phyloP scores from a whole-genome alignment of 257 asterid species.

The Salvia rosmarinus region DNA sequence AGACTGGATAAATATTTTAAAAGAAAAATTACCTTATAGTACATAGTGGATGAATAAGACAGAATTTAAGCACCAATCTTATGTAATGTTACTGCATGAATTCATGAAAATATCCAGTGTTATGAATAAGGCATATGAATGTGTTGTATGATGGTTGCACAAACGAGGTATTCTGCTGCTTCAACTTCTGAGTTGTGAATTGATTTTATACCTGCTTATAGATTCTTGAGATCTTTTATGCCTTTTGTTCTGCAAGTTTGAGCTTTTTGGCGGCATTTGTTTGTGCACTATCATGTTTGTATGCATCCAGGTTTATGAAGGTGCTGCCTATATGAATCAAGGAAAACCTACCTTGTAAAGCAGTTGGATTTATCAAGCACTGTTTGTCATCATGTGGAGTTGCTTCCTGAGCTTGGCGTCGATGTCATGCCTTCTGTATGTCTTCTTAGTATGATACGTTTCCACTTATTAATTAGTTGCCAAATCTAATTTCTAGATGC shows the following conservation, averaged over 20 bases:
- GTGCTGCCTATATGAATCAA: slow-evolving; percentile 96
- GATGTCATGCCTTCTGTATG: too few relatives aligned
- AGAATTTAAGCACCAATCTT: not conserved
- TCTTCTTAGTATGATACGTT: too few relatives aligned
- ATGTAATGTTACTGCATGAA: slow-evolving; percentile 24
- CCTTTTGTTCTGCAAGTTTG: too few relatives aligned
- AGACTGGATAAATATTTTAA: not conserved
- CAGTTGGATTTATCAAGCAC: slow-evolving; percentile 72
- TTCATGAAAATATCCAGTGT: not conserved
- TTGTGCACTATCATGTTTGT: slow-evolving; percentile 29
- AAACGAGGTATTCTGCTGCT: not conserved
- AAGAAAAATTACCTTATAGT: not conserved
- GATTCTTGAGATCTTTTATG: slow-evolving; percentile 19
- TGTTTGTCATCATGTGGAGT: too few relatives aligned
- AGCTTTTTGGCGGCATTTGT: slow-evolving; percentile 15
- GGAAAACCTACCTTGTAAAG: slow-evolving; percentile 82
- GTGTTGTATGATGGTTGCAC: not conserved
- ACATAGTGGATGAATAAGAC: not conserved
- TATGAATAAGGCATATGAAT: not conserved
- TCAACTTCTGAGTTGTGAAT: slow-evolving; percentile 27
- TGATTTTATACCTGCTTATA: not conserved
- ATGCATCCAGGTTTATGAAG: slow-evolving; percentile 81
- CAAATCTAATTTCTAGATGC: too few relatives aligned
- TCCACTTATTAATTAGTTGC: too few relatives aligned
- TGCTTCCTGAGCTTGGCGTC: too few relatives aligned